phyloP scores from a whole-genome alignment of 495 filamentous ascomycete species.

The Darksidea phi region DNA sequence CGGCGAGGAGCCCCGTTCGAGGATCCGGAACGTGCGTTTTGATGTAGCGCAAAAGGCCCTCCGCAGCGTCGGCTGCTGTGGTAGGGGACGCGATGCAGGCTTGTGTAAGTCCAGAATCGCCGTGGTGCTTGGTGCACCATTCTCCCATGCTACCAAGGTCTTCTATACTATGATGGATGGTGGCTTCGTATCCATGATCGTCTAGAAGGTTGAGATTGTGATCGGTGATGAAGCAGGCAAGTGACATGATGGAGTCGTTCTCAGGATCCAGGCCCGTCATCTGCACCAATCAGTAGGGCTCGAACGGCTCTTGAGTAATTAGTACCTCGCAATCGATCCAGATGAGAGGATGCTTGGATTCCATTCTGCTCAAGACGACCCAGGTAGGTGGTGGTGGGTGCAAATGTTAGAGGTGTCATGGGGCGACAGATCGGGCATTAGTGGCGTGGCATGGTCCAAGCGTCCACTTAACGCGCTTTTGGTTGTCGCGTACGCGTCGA shows the following conservation, averaged over 20 bases:
- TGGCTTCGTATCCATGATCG: constrained; percentile 69
- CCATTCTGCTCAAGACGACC: constrained; percentile 3
- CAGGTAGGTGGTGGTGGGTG: not conserved
- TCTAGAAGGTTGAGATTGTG: constrained; percentile 74
- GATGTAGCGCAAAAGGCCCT: constrained; percentile 74
- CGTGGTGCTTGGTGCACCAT: constrained; percentile 67
- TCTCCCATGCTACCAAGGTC: constrained; percentile 73
- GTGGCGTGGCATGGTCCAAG: constrained; percentile 6
- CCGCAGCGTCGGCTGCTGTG: constrained; percentile 69
- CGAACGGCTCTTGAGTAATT: constrained; percentile 19
- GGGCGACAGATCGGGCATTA: not conserved
- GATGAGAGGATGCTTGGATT: constrained; percentile 63
- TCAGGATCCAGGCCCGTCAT: constrained; percentile 90
- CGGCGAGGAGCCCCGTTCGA: constrained; percentile 70
- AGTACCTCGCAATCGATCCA: constrained; percentile 94
- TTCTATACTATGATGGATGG: constrained; percentile 72
- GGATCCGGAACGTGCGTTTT: constrained; percentile 63
- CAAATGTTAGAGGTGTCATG: not conserved
- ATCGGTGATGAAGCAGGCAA: constrained; percentile 91
- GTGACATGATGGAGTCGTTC: constrained; percentile 81
- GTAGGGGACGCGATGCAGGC: constrained; percentile 72
- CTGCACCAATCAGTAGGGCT: constrained; percentile 48
- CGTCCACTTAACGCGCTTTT: constrained; percentile 23
- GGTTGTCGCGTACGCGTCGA: not conserved
- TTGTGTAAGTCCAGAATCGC: constrained; percentile 72